Percentiles rank a stretch among this genome's conserved stretches.
These are phyloP conservation scores for Leishmania turanica DNA, from an alignment of 208 protist species.

Conservation along the genomic window DNA sequence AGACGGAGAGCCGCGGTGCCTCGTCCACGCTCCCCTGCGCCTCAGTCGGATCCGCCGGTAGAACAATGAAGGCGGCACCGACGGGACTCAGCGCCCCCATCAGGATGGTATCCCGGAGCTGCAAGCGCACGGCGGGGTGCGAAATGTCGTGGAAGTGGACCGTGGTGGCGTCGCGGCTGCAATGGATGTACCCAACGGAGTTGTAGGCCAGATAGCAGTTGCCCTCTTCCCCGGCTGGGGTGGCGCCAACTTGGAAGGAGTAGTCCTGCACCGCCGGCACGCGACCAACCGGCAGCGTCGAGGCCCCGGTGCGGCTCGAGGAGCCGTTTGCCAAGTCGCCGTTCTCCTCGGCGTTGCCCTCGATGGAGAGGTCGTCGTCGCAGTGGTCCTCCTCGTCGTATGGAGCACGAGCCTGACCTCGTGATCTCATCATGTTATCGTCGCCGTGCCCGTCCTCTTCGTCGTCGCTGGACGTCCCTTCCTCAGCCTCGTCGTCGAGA, in stretches of 20 bases:
- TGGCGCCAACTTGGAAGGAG: conserved; percentile 83
- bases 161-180: conserved; percentile 52
- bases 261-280: conserved; percentile 47
- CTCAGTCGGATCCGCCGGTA: conserved; percentile 29
- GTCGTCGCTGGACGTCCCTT: conserved; percentile 48
- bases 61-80: conserved; percentile 72
- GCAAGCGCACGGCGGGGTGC: conserved; percentile 60
- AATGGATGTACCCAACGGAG: conserved; percentile 77
- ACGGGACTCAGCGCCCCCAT: conserved; percentile 83
- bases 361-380: conserved; percentile 22
- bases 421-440: neutral
- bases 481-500: conserved; percentile 85
- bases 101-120: conserved; percentile 56
- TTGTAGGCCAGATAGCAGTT: conserved; percentile 91
- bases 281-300: neutral
- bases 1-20: conserved; percentile 56
- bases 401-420: neutral
- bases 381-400: conserved; percentile 31
- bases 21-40: conserved; percentile 46
- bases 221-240: conserved; percentile 60
- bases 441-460: conserved; percentile 14
- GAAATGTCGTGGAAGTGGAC: conserved; percentile 89
- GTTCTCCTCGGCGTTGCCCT: conserved; percentile 16
- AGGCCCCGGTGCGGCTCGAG: neutral
- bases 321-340: neutral